Evolutionary conservation across 352 stramenopile species (phyloP).

Genomic region (Phytophthora niederhauseri): DNA sequence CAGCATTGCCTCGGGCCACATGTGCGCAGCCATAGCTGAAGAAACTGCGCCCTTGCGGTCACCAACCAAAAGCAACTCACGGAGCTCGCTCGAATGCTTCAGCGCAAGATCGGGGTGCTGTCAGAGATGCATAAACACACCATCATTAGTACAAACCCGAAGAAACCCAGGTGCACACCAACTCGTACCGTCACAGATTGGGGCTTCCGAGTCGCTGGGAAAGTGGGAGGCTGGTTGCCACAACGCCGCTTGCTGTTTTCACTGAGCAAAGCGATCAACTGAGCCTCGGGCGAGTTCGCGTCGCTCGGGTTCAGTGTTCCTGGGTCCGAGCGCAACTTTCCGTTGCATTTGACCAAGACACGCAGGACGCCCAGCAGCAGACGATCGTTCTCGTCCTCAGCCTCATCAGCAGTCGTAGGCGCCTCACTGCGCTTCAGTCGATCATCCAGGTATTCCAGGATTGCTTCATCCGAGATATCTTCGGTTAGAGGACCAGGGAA

Average conservation of each 20-base stretch:
- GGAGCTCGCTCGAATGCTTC: slow-evolving; percentile 62
- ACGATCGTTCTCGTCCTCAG: slow-evolving; percentile 66
- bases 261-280: slow-evolving; percentile 68
- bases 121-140: slow-evolving; percentile 7
- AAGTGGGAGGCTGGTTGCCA: slow-evolving; percentile 49
- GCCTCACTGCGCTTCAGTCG: slow-evolving; percentile 48
- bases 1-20: slow-evolving; percentile 90
- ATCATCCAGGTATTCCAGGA: slow-evolving; percentile 73
- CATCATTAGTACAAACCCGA: slow-evolving; percentile 1
- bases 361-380: slow-evolving; percentile 71
- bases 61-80: slow-evolving; percentile 74
- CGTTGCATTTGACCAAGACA: slow-evolving; percentile 84
- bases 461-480: slow-evolving; percentile 58
- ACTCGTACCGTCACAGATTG: slow-evolving; percentile 46
- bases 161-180: neutral
- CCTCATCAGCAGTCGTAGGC: slow-evolving; percentile 17
- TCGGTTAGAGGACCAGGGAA: slow-evolving; percentile 84
- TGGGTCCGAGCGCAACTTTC: slow-evolving; percentile 63
- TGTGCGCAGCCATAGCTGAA: slow-evolving; percentile 75
- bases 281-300: slow-evolving; percentile 63
- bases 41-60: slow-evolving; percentile 81
- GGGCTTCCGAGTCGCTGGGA: slow-evolving; percentile 50
- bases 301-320: slow-evolving; percentile 48
- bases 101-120: slow-evolving; percentile 60
- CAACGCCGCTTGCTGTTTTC: slow-evolving; percentile 74